These are phyloP conservation scores for Ceratocystis lukuohia DNA, from an alignment of 2,329 filamentous ascomycete genomes.

Conservation along the genomic window DNA sequence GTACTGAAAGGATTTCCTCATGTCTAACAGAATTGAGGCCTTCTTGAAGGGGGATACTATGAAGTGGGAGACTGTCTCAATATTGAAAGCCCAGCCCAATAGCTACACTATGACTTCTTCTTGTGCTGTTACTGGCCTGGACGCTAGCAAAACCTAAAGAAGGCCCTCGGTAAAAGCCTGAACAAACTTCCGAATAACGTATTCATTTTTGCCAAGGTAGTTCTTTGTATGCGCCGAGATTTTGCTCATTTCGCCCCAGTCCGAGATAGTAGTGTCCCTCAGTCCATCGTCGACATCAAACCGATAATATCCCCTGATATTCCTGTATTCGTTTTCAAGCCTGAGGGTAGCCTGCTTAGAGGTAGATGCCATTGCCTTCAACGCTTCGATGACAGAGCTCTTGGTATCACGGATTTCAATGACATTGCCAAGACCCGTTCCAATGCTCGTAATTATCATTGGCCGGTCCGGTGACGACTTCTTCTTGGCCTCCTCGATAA, in stretches of 20 bases:
- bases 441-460: slow-evolving; percentile 23
- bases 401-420: slow-evolving; percentile 20
- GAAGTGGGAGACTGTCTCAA: neutral
- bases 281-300: slow-evolving; percentile 25
- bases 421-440: slow-evolving; percentile 23
- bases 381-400: neutral
- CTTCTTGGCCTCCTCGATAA: slow-evolving; percentile 24
- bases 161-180: neutral
- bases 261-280: slow-evolving; percentile 22
- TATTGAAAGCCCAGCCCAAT: neutral
- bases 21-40: neutral
- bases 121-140: neutral
- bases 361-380: neutral
- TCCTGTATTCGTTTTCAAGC: slow-evolving; percentile 20
- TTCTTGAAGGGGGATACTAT: neutral
- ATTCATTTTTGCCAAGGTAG: slow-evolving; percentile 20
- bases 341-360: neutral
- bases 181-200: neutral
- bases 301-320: slow-evolving; percentile 22
- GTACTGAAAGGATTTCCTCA: neutral
- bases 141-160: neutral
- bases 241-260: slow-evolving; percentile 23
- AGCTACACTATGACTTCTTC: neutral
- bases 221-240: slow-evolving; percentile 22
- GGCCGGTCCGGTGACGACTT: slow-evolving; percentile 14